Base-by-base conservation (phyloP, 2,329 filamentous ascomycete genomes). In the Colletotrichum godetiae region DNA sequence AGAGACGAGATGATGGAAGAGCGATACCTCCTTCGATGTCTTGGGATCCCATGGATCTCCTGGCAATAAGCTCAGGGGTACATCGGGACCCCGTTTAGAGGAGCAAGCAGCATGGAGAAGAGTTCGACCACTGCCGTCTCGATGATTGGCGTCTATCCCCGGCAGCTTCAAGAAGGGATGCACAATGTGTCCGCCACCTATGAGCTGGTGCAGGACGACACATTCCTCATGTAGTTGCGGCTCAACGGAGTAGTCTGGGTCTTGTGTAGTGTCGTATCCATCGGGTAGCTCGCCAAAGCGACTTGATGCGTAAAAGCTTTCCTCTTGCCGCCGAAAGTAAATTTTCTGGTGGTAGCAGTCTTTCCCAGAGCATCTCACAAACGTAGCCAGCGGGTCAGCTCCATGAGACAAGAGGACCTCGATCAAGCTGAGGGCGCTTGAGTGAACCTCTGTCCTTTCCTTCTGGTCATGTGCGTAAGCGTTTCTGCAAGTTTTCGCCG, bases 101-200 rank as follows among this genome's bases (percentile, higher is more conserved):
- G 62, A 49, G 37, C 79, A 81, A 1, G 76, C 75, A 12, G 75
- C 76, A 4, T 77, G 78, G 7, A 81, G 75, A 4, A 80, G 62
- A 19, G 78, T 81, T 22, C 75, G 70, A 0, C 78, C 79, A 24
- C 70, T 64, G 11, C 68, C 62, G 49, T 81, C 78, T n/a, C 77
- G 75, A n/a, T 72, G 62, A 49, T 80, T 75, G 58, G 77, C 70
- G 31, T 81, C 75, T 3, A 80, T 49, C 13, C 24, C 55, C 2
- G 75, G 73, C 4, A 77, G 31, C 2, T 63, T 33, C 3, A 81
- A 65, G 12, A 80, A 76, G 0, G 35, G 33, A n/a, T 76, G 68
- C 1, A 76, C 65, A 8, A 76, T 7, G 4, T 33, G 62, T 1
- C 73, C 65, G 0, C 58, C 1, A 4, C 13, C 4, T 5, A 81